Base-by-base conservation (phyloP, 495 filamentous ascomycete species). In the Neurospora sp. region DNA sequence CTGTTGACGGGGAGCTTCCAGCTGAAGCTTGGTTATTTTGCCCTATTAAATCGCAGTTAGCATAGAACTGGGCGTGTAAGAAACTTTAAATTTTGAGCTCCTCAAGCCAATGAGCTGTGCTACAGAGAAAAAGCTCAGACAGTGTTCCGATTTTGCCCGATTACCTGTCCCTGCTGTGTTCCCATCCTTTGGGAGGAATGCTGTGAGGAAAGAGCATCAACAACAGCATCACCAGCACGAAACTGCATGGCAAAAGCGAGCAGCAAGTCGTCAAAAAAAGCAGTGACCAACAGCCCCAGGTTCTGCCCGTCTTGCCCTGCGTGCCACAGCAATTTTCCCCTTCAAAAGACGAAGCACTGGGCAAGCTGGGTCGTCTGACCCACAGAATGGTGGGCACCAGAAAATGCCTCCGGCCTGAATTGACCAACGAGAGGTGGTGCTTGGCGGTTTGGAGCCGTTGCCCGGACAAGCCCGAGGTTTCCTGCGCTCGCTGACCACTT, bases 401-500 rank as follows among this genome's bases (percentile, higher is more conserved):
- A 76, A 79, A 79, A 77, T 73, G 78, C 73, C 45, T 71, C 72
- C 70, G 69, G 65, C 68, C 70, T 40, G 72, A 75, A 81, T 80
- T 81, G 80, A 72, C 80, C 80, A 81, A 73, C 79, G 76, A 81
- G 45, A 75, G 73, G 7, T 65, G 70, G 59, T 47, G 71, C 40
- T 71, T 69, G 65, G 61, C 70, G 69, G 73, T 71, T 73, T 75
- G 71, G 74, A 80, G 73, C 78, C 75, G 77, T 80, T 77, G 79
- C 79, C 79, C 79, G 77, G 80, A 78, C 78, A 76, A 81, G 78
- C 78, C 80, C 77, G 77, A 78, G 76, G 75, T 77, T 74, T 76
- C 75, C 74, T 79, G 77, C 76, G 74, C 78, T 73, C 71, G 74
- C 75, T 75, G 75, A 76, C 78, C 75, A 78, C 76, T 77, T 81